Percentiles rank a stretch among this genome's conserved stretches.
Conservation (phyloP, 2,329 filamentous ascomycete genomes). For the Chaetoscypha palmicola region DNA sequence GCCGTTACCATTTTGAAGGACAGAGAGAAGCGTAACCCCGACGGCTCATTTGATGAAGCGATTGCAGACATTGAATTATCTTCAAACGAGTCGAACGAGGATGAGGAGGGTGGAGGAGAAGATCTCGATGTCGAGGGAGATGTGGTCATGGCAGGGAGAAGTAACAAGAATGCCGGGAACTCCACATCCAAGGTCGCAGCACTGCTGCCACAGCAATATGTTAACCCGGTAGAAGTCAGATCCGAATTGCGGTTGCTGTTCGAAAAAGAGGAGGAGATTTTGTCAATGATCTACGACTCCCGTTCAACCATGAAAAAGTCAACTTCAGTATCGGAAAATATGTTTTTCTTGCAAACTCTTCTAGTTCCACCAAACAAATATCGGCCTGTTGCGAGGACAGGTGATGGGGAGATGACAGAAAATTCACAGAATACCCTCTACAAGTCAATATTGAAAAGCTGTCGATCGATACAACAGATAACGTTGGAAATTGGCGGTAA, state of each 20-base stretch:
- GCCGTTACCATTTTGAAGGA: conserved; percentile 33
- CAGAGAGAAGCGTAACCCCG: conserved; percentile 30
- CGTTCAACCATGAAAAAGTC: conserved; percentile 50
- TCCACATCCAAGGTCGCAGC: conserved; percentile 34
- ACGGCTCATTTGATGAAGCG: conserved; percentile 50
- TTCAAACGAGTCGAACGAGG: conserved; percentile 38
- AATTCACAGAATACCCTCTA: conserved; percentile 83
- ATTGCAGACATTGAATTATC: conserved; percentile 58
- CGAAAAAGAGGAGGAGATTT: conserved; percentile 75
- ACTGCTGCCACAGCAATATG: conserved; percentile 57
- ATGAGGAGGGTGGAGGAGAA: conserved; percentile 37
- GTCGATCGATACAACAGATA: conserved; percentile 66
- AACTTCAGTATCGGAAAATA: conserved; percentile 62
- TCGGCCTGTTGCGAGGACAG: conserved; percentile 77
- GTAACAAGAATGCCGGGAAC: conserved; percentile 30
- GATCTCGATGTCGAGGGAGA: conserved; percentile 49
- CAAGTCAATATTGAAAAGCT: conserved; percentile 72
- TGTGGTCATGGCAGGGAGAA: conserved; percentile 49
- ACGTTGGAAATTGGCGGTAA: conserved; percentile 42
- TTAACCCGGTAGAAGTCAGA: conserved; percentile 77
- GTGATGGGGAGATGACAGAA: conserved; percentile 75
- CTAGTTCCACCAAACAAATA: conserved; percentile 90
- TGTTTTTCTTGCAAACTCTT: conserved; percentile 87
- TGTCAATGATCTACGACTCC: conserved; percentile 79
- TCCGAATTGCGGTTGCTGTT: conserved; percentile 75